Percentiles rank a stretch among this genome's conserved stretches.
Evolutionary conservation across 2,329 filamentous ascomycete species (phyloP).

Genomic region (Fusarium lateritium): DNA sequence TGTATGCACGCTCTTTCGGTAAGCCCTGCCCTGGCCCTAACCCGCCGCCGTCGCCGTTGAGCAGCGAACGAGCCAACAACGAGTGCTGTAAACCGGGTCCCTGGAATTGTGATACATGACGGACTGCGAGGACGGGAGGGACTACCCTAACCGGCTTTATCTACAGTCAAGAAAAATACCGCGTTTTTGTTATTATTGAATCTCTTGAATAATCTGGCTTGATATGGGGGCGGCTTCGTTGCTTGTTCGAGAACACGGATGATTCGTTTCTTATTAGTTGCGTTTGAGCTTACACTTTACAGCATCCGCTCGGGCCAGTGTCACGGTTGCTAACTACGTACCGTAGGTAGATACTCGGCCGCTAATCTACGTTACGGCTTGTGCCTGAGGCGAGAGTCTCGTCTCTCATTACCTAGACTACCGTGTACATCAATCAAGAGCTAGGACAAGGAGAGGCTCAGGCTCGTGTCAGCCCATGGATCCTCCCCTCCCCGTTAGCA

Average conservation of each 20-base stretch:
- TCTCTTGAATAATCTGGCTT: background rate
- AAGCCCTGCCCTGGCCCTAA: constrained; percentile 34
- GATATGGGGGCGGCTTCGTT: background rate
- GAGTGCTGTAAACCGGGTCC: constrained; percentile 33
- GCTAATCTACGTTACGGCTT: constrained; percentile 24
- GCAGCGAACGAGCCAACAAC: background rate
- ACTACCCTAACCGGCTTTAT: constrained; percentile 7
- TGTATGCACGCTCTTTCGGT: constrained; percentile 23
- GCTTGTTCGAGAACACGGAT: background rate
- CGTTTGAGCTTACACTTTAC: constrained; percentile 10
- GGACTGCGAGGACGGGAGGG: background rate
- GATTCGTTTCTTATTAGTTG: constrained; percentile 2
- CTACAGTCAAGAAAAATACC: constrained; percentile 5
- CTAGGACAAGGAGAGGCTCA: background rate
- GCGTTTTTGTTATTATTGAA: constrained; percentile 7
- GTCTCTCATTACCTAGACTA: constrained; percentile 1
- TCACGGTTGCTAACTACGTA: constrained; percentile 5
- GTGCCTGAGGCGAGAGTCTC: constrained; percentile 24
- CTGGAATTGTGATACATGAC: constrained; percentile 27
- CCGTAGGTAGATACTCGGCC: constrained; percentile 5
- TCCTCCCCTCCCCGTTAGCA: background rate
- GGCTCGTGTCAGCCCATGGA: background rate
- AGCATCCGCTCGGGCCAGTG: constrained; percentile 24
- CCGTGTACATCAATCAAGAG: background rate
- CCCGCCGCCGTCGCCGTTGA: constrained; percentile 4